Percentiles rank a stretch among this genome's conserved stretches.
These are phyloP conservation scores for Pseudocercospora crystallina DNA, from an alignment of 2,329 filamentous ascomycete species.

Conservation along the genomic window DNA sequence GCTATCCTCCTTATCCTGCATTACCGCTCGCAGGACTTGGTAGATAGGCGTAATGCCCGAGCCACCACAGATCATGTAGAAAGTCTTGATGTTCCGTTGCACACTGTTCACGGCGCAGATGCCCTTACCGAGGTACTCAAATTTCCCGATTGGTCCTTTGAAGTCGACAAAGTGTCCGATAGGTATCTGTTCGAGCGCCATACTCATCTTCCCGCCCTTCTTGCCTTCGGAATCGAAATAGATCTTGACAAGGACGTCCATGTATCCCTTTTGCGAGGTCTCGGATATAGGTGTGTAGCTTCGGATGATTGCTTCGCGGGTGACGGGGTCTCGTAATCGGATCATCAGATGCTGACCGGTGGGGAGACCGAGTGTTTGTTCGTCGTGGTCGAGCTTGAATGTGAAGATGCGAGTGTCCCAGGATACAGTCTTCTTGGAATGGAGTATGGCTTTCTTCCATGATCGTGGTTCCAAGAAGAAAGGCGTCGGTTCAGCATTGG, in stretches of 20 bases:
- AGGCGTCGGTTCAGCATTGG: slow-evolving; percentile 48
- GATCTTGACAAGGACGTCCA: slow-evolving; percentile 80
- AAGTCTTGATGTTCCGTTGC: slow-evolving; percentile 59
- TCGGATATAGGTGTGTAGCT: slow-evolving; percentile 84
- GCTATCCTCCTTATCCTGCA: slow-evolving; percentile 61
- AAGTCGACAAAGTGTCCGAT: slow-evolving; percentile 75
- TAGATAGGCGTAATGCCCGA: slow-evolving; percentile 92
- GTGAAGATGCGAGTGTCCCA: slow-evolving; percentile 79
- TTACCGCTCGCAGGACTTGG: slow-evolving; percentile 74
- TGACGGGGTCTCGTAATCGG: slow-evolving; percentile 70
- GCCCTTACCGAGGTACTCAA: slow-evolving; percentile 73
- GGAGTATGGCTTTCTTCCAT: slow-evolving; percentile 73
- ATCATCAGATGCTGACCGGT: slow-evolving; percentile 87
- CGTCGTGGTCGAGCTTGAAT: slow-evolving; percentile 71
- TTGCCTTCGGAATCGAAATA: slow-evolving; percentile 63
- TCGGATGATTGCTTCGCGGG: slow-evolving; percentile 72
- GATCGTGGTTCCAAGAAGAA: slow-evolving; percentile 69
- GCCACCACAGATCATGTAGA: slow-evolving; percentile 85
- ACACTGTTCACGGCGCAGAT: slow-evolving; percentile 60
- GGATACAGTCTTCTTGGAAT: slow-evolving; percentile 68
- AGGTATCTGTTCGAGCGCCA: slow-evolving; percentile 70
- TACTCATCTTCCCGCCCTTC: slow-evolving; percentile 77
- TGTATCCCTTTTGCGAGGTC: slow-evolving; percentile 57
- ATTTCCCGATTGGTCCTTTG: slow-evolving; percentile 85
- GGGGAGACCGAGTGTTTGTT: slow-evolving; percentile 72